These are phyloP conservation scores for Sporisorium iseilematis-ciliati DNA, from an alignment of 1,284 basidiomycete species.

Conservation along the genomic window DNA sequence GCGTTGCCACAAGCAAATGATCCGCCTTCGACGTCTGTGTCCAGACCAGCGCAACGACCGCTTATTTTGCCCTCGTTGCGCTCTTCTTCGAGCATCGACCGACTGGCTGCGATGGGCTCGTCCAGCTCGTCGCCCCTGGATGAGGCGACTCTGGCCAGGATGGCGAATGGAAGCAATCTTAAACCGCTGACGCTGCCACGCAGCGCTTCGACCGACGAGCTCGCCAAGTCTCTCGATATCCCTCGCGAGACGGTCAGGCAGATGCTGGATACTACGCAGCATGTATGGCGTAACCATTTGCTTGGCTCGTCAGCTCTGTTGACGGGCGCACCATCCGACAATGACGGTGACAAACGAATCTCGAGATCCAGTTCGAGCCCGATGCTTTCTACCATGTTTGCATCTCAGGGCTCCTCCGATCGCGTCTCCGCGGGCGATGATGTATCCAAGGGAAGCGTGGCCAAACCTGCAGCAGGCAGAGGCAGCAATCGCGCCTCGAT, in stretches of 20 bases:
- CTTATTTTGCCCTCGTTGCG: slow-evolving; percentile 37
- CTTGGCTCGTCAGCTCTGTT: slow-evolving; percentile 15
- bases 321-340: not conserved
- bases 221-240: slow-evolving; percentile 44
- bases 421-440: slow-evolving; percentile 8
- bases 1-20: not conserved
- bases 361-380: slow-evolving; percentile 28
- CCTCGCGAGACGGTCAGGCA: slow-evolving; percentile 45
- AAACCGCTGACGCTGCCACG: slow-evolving; percentile 18
- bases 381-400: slow-evolving; percentile 34
- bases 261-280: slow-evolving; percentile 49
- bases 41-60: slow-evolving; percentile 23
- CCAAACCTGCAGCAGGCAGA: slow-evolving; percentile 11
- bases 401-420: slow-evolving; percentile 11
- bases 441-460: slow-evolving; percentile 13
- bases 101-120: slow-evolving; percentile 15
- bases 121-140: slow-evolving; percentile 1
- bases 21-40: not conserved
- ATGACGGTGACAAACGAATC: not conserved
- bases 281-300: slow-evolving; percentile 42
- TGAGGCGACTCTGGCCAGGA: not conserved
- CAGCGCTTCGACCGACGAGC: slow-evolving; percentile 31
- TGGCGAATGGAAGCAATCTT: slow-evolving; percentile 1
- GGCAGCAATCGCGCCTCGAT: slow-evolving; percentile 16
- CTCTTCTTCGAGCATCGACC: slow-evolving; percentile 23